These are phyloP conservation scores for Aspergillus aculeatinus DNA, from an alignment of 2,329 filamentous ascomycete genomes.

Conservation along the genomic window DNA sequence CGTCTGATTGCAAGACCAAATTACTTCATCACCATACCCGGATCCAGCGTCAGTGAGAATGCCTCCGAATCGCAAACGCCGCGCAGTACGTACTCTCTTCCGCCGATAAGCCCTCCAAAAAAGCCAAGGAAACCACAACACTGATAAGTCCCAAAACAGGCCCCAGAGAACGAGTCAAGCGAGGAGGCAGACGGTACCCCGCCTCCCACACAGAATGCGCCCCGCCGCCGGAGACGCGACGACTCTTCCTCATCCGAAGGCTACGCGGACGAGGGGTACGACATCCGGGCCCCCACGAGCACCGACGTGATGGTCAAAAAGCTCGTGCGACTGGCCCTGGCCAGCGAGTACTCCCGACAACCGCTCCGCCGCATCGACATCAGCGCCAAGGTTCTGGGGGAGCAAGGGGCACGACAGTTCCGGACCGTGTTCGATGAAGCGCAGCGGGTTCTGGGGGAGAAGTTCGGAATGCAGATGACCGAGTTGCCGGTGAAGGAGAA, in stretches of 20 bases:
- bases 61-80: slow-evolving; percentile 31
- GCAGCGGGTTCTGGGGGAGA: slow-evolving; percentile 66
- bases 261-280: slow-evolving; percentile 18
- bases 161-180: slow-evolving; percentile 9
- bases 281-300: slow-evolving; percentile 28
- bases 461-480: slow-evolving; percentile 90
- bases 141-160: not conserved
- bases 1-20: not conserved
- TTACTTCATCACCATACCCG: not conserved
- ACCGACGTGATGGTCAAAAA: slow-evolving; percentile 56
- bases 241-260: slow-evolving; percentile 11
- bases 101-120: not conserved
- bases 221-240: slow-evolving; percentile 18
- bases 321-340: slow-evolving; percentile 60
- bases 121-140: not conserved
- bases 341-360: slow-evolving; percentile 59
- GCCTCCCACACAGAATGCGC: slow-evolving; percentile 5
- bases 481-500: slow-evolving; percentile 82
- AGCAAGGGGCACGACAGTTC: slow-evolving; percentile 67
- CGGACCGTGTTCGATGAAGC: slow-evolving; percentile 73
- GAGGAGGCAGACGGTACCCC: slow-evolving; percentile 12
- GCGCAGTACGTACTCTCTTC: slow-evolving; percentile 23
- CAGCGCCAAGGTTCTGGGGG: slow-evolving; percentile 67
- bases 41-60: slow-evolving; percentile 17
- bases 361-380: slow-evolving; percentile 61